These are phyloP conservation scores for Botryotinia narcissicola DNA, from an alignment of 2,329 filamentous ascomycete species.

Conservation along the genomic window DNA sequence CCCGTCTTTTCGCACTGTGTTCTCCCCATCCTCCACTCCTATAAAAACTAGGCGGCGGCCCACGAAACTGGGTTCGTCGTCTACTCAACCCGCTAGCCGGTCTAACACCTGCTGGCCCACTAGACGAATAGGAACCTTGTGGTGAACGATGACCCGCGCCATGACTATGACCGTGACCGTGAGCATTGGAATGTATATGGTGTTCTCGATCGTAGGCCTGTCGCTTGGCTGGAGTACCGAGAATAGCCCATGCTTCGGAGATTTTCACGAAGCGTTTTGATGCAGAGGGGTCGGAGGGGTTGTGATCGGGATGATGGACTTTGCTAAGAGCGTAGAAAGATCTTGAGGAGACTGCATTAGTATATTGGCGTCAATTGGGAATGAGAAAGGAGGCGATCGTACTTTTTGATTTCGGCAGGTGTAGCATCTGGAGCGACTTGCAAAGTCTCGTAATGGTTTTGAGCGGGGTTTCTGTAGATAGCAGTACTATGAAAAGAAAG, in stretches of 20 bases:
- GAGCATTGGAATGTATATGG: conserved; percentile 19
- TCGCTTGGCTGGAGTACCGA: conserved; percentile 72
- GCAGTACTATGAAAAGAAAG: conserved; percentile 51
- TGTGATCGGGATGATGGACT: conserved; percentile 86
- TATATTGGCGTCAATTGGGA: not conserved
- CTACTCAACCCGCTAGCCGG: conserved; percentile 78
- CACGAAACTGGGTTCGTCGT: conserved; percentile 71
- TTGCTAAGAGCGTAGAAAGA: conserved; percentile 92
- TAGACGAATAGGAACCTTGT: conserved; percentile 55
- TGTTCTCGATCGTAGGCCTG: conserved; percentile 73
- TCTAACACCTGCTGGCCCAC: conserved; percentile 66
- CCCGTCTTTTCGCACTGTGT: conserved; percentile 57
- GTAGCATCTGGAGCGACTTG: conserved; percentile 69
- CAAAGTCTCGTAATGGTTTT: conserved; percentile 80
- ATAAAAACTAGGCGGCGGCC: conserved; percentile 89
- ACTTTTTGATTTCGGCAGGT: conserved; percentile 81
- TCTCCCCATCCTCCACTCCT: conserved; percentile 74
- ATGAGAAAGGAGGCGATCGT: conserved; percentile 21
- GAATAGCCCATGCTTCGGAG: conserved; percentile 77
- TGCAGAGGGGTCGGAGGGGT: conserved; percentile 71
- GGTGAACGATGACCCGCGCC: conserved; percentile 31
- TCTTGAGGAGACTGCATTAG: conserved; percentile 40
- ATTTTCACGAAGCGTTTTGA: conserved; percentile 76
- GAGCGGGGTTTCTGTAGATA: conserved; percentile 35
- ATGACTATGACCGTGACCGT: not conserved